These are phyloP conservation scores for Trichoderma asperelloides DNA, from an alignment of 495 filamentous ascomycete species.

Conservation along the genomic window DNA sequence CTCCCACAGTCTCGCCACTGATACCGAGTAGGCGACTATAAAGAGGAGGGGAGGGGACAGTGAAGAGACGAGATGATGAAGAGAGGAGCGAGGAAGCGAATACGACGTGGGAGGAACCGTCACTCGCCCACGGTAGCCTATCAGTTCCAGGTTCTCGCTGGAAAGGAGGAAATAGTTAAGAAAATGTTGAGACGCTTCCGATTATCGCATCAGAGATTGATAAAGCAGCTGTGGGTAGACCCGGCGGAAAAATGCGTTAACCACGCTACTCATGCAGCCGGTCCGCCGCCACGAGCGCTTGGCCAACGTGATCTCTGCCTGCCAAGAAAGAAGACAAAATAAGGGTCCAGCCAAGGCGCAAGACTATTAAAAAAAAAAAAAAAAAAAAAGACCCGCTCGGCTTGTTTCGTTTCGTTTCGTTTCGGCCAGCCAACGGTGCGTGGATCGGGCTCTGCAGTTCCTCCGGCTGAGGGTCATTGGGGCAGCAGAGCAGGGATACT, in stretches of 20 bases:
- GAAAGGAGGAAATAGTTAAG: neutral
- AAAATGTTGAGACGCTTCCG: neutral
- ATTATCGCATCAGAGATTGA: constrained; percentile 5
- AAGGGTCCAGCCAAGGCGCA: neutral
- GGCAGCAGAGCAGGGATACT: neutral
- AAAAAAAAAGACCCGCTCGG: neutral
- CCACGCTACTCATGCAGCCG: neutral
- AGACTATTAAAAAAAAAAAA: neutral
- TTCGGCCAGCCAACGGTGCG: neutral
- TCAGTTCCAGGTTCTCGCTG: neutral
- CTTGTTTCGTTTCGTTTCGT: neutral
- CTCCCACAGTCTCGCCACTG: neutral
- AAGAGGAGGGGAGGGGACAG: neutral
- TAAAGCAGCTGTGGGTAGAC: neutral
- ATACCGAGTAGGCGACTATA: neutral
- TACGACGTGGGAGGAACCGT: neutral
- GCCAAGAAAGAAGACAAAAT: neutral
- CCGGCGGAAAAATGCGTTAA: neutral
- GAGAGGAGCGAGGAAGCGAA: neutral
- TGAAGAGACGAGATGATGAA: neutral
- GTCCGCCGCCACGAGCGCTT: neutral
- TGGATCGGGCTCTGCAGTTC: constrained; percentile 2
- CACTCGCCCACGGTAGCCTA: neutral
- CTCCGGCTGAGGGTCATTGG: neutral
- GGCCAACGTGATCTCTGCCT: too few relatives aligned